Evolutionary conservation across 306 rosid genomes (phyloP).

Genomic region (Acacia acuminata): DNA sequence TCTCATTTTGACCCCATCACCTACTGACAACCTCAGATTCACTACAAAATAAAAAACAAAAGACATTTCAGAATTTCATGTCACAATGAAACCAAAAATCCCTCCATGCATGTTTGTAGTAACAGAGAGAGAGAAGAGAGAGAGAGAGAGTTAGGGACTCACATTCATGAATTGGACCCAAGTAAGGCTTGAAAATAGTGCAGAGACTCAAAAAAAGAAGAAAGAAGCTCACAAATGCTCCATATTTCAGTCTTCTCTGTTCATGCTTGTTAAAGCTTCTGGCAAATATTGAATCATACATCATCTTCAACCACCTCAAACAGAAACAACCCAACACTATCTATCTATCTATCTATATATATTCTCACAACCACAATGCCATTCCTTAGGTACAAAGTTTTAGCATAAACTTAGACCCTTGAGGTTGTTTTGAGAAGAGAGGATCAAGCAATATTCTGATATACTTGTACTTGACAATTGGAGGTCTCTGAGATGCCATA

Average conservation of each 20-base stretch:
- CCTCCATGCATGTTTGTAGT: constrained; percentile 10
- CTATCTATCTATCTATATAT: background rate
- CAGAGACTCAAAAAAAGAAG: constrained; percentile 57
- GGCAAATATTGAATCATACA: constrained; percentile 65
- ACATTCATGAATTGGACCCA: constrained; percentile 64
- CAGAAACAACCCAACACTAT: constrained; percentile 13
- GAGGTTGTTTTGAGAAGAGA: constrained; percentile 25
- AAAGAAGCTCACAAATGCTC: constrained; percentile 68
- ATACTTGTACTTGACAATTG: constrained; percentile 39
- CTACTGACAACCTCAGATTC: constrained; percentile 53
- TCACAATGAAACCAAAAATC: background rate
- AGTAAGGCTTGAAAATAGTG: constrained; percentile 68
- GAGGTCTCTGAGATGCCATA: constrained; percentile 43
- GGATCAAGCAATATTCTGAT: constrained; percentile 34
- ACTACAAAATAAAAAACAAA: constrained; percentile 39
- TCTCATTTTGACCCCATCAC: constrained; percentile 52
- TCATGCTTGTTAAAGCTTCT: constrained; percentile 84
- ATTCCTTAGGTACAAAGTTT: constrained; percentile 10
- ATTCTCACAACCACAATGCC: constrained; percentile 35
- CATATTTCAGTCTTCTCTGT: constrained; percentile 74
- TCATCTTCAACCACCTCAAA: constrained; percentile 28
- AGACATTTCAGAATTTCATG: constrained; percentile 20
- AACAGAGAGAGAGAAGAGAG: background rate
- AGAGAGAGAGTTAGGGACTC: constrained; percentile 38
- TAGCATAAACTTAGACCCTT: background rate